Evolutionary conservation across 2,329 filamentous ascomycete genomes (phyloP).

Genomic region (Penicillium sp.): DNA sequence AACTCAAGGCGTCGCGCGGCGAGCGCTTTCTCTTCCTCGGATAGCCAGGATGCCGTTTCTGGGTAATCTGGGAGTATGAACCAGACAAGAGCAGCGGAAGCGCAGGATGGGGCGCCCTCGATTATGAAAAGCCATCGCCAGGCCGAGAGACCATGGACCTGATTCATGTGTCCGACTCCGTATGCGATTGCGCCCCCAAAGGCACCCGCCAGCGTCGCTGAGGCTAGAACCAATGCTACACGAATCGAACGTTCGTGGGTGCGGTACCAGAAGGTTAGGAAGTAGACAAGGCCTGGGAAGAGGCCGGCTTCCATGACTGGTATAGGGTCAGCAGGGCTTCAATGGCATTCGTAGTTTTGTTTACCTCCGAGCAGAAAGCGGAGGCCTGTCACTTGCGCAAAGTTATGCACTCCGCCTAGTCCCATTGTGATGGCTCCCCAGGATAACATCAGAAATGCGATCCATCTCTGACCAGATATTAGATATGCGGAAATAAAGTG

Average conservation of each 20-base stretch:
- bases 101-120: conserved; percentile 46
- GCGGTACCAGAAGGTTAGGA: conserved; percentile 61
- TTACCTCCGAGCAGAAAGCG: conserved; percentile 53
- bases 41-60: conserved; percentile 54
- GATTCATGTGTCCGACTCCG: conserved; percentile 48
- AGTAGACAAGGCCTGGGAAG: conserved; percentile 56
- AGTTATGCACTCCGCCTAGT: conserved; percentile 51
- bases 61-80: conserved; percentile 57
- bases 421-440: conserved; percentile 57
- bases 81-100: conserved; percentile 48
- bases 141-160: conserved; percentile 41
- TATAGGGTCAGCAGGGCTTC: neutral
- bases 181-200: conserved; percentile 63
- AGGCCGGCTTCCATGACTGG: conserved; percentile 56
- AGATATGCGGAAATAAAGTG: neutral
- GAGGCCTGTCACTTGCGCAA: conserved; percentile 49
- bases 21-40: conserved; percentile 48
- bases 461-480: conserved; percentile 44
- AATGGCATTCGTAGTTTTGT: neutral
- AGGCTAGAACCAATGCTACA: conserved; percentile 60
- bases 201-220: conserved; percentile 59
- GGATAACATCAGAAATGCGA: conserved; percentile 56
- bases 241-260: conserved; percentile 62
- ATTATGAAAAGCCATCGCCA: conserved; percentile 57
- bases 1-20: conserved; percentile 47